These are phyloP conservation scores for Chaetomium cochliodes DNA, from an alignment of 495 filamentous ascomycete species.

Conservation along the genomic window DNA sequence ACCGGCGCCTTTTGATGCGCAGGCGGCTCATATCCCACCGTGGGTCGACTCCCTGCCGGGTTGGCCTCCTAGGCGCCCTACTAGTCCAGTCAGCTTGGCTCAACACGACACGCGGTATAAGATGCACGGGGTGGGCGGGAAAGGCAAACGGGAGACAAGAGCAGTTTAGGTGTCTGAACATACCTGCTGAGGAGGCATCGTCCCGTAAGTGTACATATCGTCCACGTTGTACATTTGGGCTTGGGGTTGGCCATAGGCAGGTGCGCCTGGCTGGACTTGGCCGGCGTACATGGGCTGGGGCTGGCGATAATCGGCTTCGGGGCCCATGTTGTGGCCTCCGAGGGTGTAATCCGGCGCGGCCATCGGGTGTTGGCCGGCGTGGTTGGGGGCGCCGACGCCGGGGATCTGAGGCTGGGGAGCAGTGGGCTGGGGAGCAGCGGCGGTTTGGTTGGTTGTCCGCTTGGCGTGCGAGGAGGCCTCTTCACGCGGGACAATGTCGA, in stretches of 20 bases:
- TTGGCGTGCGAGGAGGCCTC: constrained; percentile 85
- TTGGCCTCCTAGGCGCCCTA: constrained; percentile 32
- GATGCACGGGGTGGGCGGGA: too few relatives aligned
- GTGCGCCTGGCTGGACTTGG: constrained; percentile 69
- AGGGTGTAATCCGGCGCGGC: constrained; percentile 66
- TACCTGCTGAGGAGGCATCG: constrained; percentile 85
- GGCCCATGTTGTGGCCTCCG: constrained; percentile 41
- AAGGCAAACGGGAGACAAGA: not conserved
- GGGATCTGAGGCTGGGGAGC: constrained; percentile 57
- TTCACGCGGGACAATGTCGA: constrained; percentile 96
- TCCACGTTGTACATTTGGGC: constrained; percentile 72
- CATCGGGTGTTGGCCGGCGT: constrained; percentile 43
- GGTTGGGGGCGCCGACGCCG: constrained; percentile 59
- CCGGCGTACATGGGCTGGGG: constrained; percentile 74
- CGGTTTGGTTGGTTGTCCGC: constrained; percentile 48
- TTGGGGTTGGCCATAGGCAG: constrained; percentile 70
- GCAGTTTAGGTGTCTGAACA: constrained; percentile 27
- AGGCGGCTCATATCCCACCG: not conserved
- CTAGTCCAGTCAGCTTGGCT: constrained; percentile 19
- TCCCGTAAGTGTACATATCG: constrained; percentile 83
- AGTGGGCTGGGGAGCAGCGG: constrained; percentile 49
- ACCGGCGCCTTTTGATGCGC: not conserved
- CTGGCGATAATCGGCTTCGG: constrained; percentile 77
- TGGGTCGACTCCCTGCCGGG: not conserved
- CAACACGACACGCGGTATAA: too few relatives aligned